Evolutionary conservation across 345 rosid species (phyloP), one percentile per base, ranked within the genome.

Genomic region (Gossypium anomalum): DNA sequence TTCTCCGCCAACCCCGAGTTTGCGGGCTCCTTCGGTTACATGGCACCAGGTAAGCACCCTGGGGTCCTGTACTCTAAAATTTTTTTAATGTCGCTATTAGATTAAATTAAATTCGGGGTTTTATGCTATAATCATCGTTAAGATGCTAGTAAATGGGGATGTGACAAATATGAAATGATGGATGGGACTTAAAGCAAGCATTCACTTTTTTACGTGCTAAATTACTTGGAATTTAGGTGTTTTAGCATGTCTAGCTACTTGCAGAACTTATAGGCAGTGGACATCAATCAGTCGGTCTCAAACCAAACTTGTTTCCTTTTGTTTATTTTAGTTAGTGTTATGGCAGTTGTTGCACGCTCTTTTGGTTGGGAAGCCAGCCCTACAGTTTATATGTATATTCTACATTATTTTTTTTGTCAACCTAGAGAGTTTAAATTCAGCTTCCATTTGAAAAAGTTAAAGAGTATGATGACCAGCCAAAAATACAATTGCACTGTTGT

Each of bases 21-120:
- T 58, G 98, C 91, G 2, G 97, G 98, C 25, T 94, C 98, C 48
- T 90, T 88, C 17, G 98, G 98, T 52, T 94, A 94, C 94, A 90
- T 94, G 43, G 98, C 98, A 13, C 98, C 98, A 0, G 98, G 98
- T 86, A 75, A 77, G 84, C 72, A 13, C 70, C 12, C 1, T 67
- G 71, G 71, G 71, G 71, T 23, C 41, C 56, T 66, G 2, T 65
- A 8, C 12, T 11, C 23, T 27, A 55, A 38, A 4, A 2, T 70
- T 45, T 27, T 45, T 29, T 29, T 3, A 5, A 5, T 10, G 47
- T 53, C 17, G 41, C 62, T 20, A 41, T 60, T 2, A 62, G 41
- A 65, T 19, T 65, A 43, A 19, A 63, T 74, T 51, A 73, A 23
- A 27, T 73, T 41, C 22, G n/a, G 15, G 34, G 61, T n/a, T 72